Base-by-base conservation (phyloP, 495 filamentous ascomycete species). In the Cercophora sp. region DNA sequence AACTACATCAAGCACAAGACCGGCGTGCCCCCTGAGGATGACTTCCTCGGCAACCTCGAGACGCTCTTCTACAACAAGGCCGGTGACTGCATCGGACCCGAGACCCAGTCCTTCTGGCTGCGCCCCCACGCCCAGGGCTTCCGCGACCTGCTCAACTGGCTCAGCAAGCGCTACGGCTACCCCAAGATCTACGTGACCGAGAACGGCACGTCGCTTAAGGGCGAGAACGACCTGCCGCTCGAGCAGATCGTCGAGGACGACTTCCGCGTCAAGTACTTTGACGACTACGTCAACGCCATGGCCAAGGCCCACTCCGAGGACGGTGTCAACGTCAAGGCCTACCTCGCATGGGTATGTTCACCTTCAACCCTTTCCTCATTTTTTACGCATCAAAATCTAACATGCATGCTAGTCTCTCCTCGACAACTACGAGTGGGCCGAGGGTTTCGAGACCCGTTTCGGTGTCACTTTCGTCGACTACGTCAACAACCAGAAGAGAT, bases 381-480 rank as follows among this genome's bases (percentile, higher is more conserved):
- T 0, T 0, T 1, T 13, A 19, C 16, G 27, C 16, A 19, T 42
- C 5, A 25, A 23, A 18, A 16, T 22, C 47, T 49, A 23, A 49
- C 47, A 20, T 2, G 2, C 1, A 10, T 32, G 23, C 36, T 5
- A 51, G 88, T 86, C 81, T 62, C 77, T 92, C 65, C 81, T 90
- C 78, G 87, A 92, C 55, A 83, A 81, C 64, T 81, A 81, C 58
- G 79, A 81, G 68, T 83, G 79, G 78, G 85, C 86, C 42, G 86
- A 91, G 59, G 86, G 86, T n/a, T 89, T 89, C 66, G 84, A 87
- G 68, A 88, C 86, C n/a, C 76, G 86, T 19, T 91, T 91, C 59
- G 86, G 86, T 32, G 84, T 89, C 39, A 89, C 85, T 5, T 89
- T 75, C 64, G 85, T 90, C 32, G 86, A 89, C 70, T 89, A 91